Evolutionary conservation across 805 yeast species (phyloP).

Genomic region (Candida insectorum): DNA sequence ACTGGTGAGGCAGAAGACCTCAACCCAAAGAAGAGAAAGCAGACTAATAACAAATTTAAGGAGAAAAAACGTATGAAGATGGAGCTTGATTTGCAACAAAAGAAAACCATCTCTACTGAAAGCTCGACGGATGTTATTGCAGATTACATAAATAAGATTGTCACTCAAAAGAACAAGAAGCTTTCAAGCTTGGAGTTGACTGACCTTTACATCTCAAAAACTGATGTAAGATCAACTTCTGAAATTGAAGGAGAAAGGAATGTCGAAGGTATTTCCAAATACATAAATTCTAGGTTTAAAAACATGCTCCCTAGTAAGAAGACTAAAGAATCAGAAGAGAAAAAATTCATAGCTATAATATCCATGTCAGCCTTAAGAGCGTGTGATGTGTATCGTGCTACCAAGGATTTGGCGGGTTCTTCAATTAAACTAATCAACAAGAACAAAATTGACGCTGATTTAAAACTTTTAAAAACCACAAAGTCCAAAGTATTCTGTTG

Average conservation of each 20-base stretch:
- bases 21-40: conserved; percentile 15
- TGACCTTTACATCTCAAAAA: conserved; percentile 57
- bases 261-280: conserved; percentile 54
- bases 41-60: conserved; percentile 43
- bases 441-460: conserved; percentile 66
- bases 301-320: conserved; percentile 41
- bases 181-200: conserved; percentile 72
- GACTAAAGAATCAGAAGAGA: conserved; percentile 21
- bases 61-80: conserved; percentile 65
- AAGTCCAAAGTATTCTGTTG: conserved; percentile 52
- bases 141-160: conserved; percentile 60
- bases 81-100: conserved; percentile 60
- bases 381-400: conserved; percentile 75
- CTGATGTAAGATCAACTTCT: conserved; percentile 59
- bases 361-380: conserved; percentile 83
- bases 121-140: conserved; percentile 56
- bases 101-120: conserved; percentile 50
- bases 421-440: conserved; percentile 73
- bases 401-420: conserved; percentile 45
- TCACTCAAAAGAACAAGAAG: conserved; percentile 60
- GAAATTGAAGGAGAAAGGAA: conserved; percentile 51
- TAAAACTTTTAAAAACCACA: conserved; percentile 41
- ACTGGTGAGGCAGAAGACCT: conserved; percentile 11
- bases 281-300: conserved; percentile 48
- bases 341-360: conserved; percentile 49